phyloP scores from a whole-genome alignment of 208 protist species.

The Spongospora subterranea region DNA sequence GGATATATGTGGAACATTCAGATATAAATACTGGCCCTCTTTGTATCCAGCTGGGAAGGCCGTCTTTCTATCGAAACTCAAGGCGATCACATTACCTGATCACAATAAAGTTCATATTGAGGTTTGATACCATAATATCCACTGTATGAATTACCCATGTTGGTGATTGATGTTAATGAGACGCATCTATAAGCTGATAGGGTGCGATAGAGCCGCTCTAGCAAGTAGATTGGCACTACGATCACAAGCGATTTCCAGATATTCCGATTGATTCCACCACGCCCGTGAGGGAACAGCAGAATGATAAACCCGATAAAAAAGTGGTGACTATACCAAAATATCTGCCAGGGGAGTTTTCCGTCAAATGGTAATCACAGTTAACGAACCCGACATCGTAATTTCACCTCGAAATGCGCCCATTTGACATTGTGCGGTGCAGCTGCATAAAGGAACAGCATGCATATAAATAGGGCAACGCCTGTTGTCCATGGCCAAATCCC shows the following conservation, averaged over 20 bases:
- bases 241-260: conserved; percentile 47
- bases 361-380: neutral
- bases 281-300: conserved; percentile 29
- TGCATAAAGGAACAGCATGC: conserved; percentile 49
- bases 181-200: conserved; percentile 1
- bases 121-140: neutral
- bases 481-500: conserved; percentile 49
- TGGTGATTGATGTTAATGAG: conserved; percentile 1
- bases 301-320: conserved; percentile 58
- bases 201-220: conserved; percentile 33
- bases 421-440: conserved; percentile 15
- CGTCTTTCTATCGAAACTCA: conserved; percentile 39
- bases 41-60: conserved; percentile 38
- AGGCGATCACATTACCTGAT: conserved; percentile 44
- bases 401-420: conserved; percentile 32
- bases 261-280: conserved; percentile 45
- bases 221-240: conserved; percentile 30
- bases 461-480: conserved; percentile 46
- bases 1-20: conserved; percentile 47
- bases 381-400: neutral
- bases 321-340: conserved; percentile 59
- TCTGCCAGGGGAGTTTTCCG: neutral
- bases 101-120: neutral
- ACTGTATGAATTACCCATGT: conserved; percentile 48
- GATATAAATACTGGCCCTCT: conserved; percentile 58